Evolutionary conservation across 78 protist species (phyloP).

Genomic region (Emiliania huxleyi): DNA sequence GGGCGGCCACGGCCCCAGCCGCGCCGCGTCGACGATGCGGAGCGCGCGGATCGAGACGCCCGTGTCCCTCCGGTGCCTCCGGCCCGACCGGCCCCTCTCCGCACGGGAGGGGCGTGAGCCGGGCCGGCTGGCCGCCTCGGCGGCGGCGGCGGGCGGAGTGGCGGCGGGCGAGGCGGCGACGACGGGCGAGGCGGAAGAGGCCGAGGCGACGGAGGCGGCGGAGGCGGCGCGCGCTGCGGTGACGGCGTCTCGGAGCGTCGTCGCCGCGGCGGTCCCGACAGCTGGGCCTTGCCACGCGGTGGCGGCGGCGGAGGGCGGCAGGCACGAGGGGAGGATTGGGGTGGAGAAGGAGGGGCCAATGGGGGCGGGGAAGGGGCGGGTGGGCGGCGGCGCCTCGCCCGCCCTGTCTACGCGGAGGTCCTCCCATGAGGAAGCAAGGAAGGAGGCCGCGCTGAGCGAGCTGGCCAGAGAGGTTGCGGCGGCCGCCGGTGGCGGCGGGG

Average conservation of each 20-base stretch:
- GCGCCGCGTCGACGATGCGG: not conserved
- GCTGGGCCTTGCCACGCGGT: too few species aligned
- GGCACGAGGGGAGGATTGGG: too few species aligned
- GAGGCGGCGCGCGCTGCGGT: not conserved
- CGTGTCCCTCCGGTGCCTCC: not conserved
- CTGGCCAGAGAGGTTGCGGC: not conserved
- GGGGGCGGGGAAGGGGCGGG: too few species aligned
- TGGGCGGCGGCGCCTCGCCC: too few species aligned
- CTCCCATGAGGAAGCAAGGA: too few species aligned
- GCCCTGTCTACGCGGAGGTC: too few species aligned
- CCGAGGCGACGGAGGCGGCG: not conserved
- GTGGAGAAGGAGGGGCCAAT: too few species aligned
- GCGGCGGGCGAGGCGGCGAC: not conserved
- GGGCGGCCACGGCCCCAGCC: not conserved
- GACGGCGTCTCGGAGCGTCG: not conserved
- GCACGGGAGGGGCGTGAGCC: not conserved
- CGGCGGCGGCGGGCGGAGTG: not conserved
- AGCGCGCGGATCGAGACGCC: not conserved
- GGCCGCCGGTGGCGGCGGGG: not conserved
- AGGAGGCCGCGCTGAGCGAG: too few species aligned
- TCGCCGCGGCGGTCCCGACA: not conserved
- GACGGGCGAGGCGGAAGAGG: too few species aligned
- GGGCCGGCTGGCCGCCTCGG: too few species aligned
- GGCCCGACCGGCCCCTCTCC: not conserved
- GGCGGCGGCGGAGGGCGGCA: too few species aligned